Evolutionary conservation across 495 filamentous ascomycete species (phyloP).

Genomic region (Xylaria bambusicola): DNA sequence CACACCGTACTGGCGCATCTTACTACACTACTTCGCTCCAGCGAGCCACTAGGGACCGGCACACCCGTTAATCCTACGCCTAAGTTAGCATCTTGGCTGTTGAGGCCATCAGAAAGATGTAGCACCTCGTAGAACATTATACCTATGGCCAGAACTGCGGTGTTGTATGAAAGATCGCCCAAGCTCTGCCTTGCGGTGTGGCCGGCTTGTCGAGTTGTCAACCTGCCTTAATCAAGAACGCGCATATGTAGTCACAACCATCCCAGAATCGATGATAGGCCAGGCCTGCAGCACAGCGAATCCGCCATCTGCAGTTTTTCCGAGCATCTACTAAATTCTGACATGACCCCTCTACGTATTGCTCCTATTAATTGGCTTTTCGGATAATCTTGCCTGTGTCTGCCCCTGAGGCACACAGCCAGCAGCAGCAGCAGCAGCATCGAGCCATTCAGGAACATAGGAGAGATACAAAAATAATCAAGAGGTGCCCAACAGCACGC

Average conservation of each 20-base stretch:
- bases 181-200: slow-evolving; percentile 15
- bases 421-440: background rate
- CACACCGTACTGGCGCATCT: slow-evolving; percentile 7
- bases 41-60: background rate
- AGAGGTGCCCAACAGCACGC: slow-evolving; percentile 8
- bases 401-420: background rate
- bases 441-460: background rate
- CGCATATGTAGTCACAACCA: slow-evolving; percentile 2
- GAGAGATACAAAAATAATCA: background rate
- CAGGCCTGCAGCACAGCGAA: background rate
- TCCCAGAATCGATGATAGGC: background rate
- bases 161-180: slow-evolving; percentile 1
- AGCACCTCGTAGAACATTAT: background rate
- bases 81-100: background rate
- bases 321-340: background rate
- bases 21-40: background rate
- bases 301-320: slow-evolving; percentile 2
- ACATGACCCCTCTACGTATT: background rate
- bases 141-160: background rate
- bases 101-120: too few species aligned
- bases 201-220: slow-evolving; percentile 4
- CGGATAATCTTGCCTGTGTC: background rate
- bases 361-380: background rate
- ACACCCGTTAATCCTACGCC: background rate
- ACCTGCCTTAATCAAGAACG: slow-evolving; percentile 13